These are phyloP conservation scores for Alternaria sp. DNA, from an alignment of 2,329 filamentous ascomycete genomes.

Conservation along the genomic window DNA sequence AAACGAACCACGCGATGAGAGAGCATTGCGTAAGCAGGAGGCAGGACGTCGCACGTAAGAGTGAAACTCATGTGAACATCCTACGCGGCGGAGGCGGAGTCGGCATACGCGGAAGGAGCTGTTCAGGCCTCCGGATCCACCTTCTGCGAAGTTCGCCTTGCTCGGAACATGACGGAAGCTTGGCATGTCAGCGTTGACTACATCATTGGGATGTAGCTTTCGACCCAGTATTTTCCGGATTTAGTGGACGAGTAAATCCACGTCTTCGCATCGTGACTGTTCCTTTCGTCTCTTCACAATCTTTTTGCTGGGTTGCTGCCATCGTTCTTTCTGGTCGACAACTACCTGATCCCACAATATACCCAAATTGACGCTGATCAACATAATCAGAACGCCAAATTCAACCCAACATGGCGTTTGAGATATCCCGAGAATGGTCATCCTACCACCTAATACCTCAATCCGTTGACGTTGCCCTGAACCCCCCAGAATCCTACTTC, in stretches of 20 bases:
- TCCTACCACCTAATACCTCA: conserved; percentile 62
- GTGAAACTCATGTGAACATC: not conserved
- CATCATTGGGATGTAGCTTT: not conserved
- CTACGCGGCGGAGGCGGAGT: conserved; percentile 4
- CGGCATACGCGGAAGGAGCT: not conserved
- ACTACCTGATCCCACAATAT: not conserved
- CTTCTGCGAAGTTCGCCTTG: conserved; percentile 8
- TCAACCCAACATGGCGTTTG: conserved; percentile 38
- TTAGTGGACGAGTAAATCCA: not conserved
- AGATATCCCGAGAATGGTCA: conserved; percentile 42
- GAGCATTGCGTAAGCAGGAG: not conserved
- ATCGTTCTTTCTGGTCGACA: not conserved
- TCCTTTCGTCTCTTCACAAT: not conserved
- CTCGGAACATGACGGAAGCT: conserved; percentile 35
- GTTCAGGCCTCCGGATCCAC: conserved; percentile 6
- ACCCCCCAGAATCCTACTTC: conserved; percentile 52
- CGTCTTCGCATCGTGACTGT: not conserved
- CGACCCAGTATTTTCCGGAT: conserved; percentile 2
- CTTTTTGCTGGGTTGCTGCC: not conserved
- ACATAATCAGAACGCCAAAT: not conserved
- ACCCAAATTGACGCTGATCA: not conserved
- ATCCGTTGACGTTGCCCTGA: conserved; percentile 55
- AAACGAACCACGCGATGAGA: not conserved
- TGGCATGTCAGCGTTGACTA: conserved; percentile 25
- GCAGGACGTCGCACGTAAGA: not conserved